Evolutionary conservation across 2,329 filamentous ascomycete species (phyloP).

Genomic region (Beauveria asiatica): DNA sequence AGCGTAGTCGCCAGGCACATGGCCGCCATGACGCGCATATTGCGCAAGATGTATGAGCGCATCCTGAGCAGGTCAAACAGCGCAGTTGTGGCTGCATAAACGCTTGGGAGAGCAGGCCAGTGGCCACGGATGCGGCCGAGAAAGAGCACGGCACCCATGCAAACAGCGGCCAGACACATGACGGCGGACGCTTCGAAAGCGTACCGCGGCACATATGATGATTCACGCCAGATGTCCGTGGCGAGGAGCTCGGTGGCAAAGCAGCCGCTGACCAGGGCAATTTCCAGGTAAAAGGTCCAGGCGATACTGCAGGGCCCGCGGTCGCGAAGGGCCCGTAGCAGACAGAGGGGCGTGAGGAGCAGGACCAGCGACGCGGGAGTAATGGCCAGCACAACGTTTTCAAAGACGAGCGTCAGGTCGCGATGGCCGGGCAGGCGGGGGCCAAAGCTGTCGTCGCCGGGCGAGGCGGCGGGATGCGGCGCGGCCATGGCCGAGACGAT

Average conservation of each 20-base stretch:
- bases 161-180: background rate
- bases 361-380: background rate
- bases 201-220: background rate
- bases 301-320: background rate
- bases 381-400: background rate
- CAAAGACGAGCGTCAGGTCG: constrained; percentile 4
- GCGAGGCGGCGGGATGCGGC: background rate
- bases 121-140: background rate
- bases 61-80: background rate
- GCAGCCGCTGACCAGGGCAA: background rate
- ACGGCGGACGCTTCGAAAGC: background rate
- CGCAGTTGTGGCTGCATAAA: background rate
- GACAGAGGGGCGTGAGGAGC: background rate
- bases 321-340: background rate
- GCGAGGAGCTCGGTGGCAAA: background rate
- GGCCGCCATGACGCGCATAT: background rate
- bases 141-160: background rate
- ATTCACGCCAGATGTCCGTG: background rate
- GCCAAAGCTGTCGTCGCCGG: background rate
- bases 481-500: background rate
- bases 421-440: background rate
- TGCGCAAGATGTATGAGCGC: background rate
- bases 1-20: background rate
- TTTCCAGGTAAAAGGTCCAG: background rate
- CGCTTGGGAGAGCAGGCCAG: background rate